These are phyloP conservation scores for Umbelopsis ramanniana DNA, from an alignment of 192 early-diverging fungal genomes.

Conservation along the genomic window DNA sequence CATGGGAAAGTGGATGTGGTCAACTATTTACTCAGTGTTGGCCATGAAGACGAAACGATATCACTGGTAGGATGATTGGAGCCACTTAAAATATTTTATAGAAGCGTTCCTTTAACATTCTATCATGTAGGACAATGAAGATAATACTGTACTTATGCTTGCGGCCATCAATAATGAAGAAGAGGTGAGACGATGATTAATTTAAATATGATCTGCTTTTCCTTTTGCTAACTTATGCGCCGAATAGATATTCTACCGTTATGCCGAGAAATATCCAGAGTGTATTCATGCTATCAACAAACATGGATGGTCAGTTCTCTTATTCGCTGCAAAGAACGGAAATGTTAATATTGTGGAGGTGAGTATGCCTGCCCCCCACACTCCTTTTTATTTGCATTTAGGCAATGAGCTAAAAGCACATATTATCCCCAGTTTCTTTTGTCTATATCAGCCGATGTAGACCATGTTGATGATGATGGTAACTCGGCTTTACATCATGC, in stretches of 20 bases:
- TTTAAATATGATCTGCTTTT: not conserved
- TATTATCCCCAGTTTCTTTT: slow-evolving; percentile 31
- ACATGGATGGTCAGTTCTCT: slow-evolving; percentile 38
- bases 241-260: slow-evolving; percentile 38
- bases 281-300: slow-evolving; percentile 44
- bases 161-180: slow-evolving; percentile 41
- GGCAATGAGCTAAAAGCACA: not conserved
- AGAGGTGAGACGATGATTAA: slow-evolving; percentile 27
- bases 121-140: slow-evolving; percentile 33
- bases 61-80: slow-evolving; percentile 35
- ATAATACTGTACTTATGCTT: slow-evolving; percentile 43
- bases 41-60: slow-evolving; percentile 45
- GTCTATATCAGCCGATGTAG: slow-evolving; percentile 39
- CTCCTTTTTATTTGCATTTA: not conserved
- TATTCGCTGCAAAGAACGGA: slow-evolving; percentile 44
- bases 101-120: not conserved
- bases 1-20: slow-evolving; percentile 42
- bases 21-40: slow-evolving; percentile 32
- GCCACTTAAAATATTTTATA: not conserved
- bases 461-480: slow-evolving; percentile 47
- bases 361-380: not conserved
- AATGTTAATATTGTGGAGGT: slow-evolving; percentile 44
- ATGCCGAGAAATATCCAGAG: slow-evolving; percentile 39
- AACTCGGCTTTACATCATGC: slow-evolving; percentile 48
- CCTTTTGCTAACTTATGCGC: no score